Evolutionary conservation across 2,329 filamentous ascomycete species (phyloP), one percentile per base, ranked within the genome.

Genomic region (Microdochium trichocladiopsis): DNA sequence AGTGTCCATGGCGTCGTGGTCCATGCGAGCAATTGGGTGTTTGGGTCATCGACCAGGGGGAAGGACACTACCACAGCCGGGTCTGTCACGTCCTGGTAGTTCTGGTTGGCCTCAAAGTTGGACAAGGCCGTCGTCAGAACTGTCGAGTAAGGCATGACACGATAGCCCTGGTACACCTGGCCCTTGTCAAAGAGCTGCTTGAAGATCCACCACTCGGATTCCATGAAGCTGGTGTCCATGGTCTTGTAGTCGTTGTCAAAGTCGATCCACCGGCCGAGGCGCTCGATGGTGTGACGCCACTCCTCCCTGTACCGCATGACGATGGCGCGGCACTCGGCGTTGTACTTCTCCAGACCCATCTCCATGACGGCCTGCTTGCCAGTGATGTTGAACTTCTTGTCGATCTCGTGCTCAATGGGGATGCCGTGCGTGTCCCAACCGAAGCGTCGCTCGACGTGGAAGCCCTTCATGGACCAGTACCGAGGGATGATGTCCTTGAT

Each of bases 231-330:
- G n/a, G 86, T 79, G 68, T 97, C 87, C 90, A 96, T 96, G 33
- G 90, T 96, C 86, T 96, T 96, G 77, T 95, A 96, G 68, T 96
- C 90, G 62, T 95, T 94, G 70, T 97, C 93, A 61, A 97, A 96
- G 71, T 96, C 93, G 62, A 96, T 94, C 93, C 93, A 97, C 53
- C 93, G 86, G 52, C 93, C 93, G 41, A 97, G 73, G 56, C 93
- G 79, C 65, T 95, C 90, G 61, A 96, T 88, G 24, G 90, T 95
- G 57, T 84, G 74, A 62, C 90, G 83, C 93, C 93, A 97, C 68
- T 96, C 93, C 16, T 78, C 70, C 11, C 90, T 84, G 67, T 88
- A 96, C 63, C 88, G 83, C 90, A 96, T 95, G 60, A 96, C 93
- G 68, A 96, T 96, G 56, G 90, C 84, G 56, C 87, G 82, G 69